Base-by-base conservation (phyloP, 768 basidiomycete genomes). In the Rubroboletus pulcherrimus region DNA sequence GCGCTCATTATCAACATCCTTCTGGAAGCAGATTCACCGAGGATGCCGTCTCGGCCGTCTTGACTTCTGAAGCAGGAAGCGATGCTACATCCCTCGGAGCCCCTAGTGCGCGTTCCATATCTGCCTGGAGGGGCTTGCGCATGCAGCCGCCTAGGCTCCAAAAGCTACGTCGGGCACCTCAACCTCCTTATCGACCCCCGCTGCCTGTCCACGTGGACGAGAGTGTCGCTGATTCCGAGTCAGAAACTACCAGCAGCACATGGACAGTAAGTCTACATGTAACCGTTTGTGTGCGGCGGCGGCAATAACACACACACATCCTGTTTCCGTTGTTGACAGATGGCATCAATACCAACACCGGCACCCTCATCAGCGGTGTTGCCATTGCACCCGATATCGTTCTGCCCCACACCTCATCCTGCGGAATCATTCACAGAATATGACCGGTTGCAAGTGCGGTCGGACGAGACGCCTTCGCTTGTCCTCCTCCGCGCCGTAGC, bases 401-500 rank as follows among this genome's bases (percentile, higher is more conserved):
- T 71, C 33, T 57, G 53, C 33, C 71, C 68, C 7, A 41, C 56
- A 0, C 15, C 56, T 10, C 66, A 60, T 24, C 43, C 59, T 10
- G 57, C 68, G 5, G 69, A 71, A 34, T 72, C 69, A 37, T 71
- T 71, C 19, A 63, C 60, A 7, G 69, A 71, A 37, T 61, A 71
- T n/a, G 61, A 70, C 29, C 63, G 68, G 39, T 40, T 71, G 42
- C 58, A 55, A 9, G 55, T 69, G 17, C 62, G 60, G 15, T 68
- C 59, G 11, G 42, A 46, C 26, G 57, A 71, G 55, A 58, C 19
- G 14, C 61, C 71, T 1, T 31, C 56, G 17, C 43, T 63, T n/a
- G 59, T 63, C 5, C 44, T 71, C 49, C 55, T 72, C 35, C 58
- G 57, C 29, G 55, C 53, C 11, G 59, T 61, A 7, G 62, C 63